These are phyloP conservation scores for Aspergillus conjunctus DNA, from an alignment of 495 filamentous ascomycete genomes.

Conservation along the genomic window DNA sequence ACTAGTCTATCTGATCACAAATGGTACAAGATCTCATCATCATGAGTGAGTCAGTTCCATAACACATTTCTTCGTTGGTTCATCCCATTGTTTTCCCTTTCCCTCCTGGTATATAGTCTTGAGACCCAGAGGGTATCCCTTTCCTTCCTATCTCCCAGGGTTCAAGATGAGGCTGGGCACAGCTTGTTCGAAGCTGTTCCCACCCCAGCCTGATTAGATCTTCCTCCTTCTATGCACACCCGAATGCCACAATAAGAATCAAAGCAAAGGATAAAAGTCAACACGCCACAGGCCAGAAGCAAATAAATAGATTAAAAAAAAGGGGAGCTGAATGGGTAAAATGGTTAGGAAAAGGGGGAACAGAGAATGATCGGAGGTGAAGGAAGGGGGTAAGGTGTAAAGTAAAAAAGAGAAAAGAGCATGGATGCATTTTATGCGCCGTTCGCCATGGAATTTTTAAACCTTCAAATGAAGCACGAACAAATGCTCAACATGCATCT, in stretches of 20 bases:
- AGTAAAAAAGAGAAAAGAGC: slow-evolving; percentile 5
- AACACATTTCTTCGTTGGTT: slow-evolving; percentile 19
- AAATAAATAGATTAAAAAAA: background rate
- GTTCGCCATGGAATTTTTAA: slow-evolving; percentile 29
- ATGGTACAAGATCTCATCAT: slow-evolving; percentile 21
- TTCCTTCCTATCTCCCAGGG: slow-evolving; percentile 4
- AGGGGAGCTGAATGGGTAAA: background rate
- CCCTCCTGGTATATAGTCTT: slow-evolving; percentile 21
- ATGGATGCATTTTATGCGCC: slow-evolving; percentile 31
- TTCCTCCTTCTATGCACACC: slow-evolving; percentile 14
- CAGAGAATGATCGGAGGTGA: slow-evolving; percentile 1
- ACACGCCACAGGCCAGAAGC: slow-evolving; percentile 7
- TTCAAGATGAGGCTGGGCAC: slow-evolving; percentile 3
- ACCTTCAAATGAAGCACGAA: slow-evolving; percentile 18
- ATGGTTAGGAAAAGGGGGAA: background rate
- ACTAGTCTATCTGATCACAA: slow-evolving; percentile 21
- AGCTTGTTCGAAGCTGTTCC: no score
- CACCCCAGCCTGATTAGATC: slow-evolving; percentile 2
- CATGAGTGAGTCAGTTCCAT: slow-evolving; percentile 18
- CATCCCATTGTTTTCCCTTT: slow-evolving; percentile 3
- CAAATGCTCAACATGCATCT: slow-evolving; percentile 26
- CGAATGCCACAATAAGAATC: slow-evolving; percentile 7
- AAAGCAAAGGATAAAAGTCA: slow-evolving; percentile 11
- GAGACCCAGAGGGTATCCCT: background rate
- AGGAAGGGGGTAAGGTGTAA: background rate